phyloP scores from a whole-genome alignment of 495 filamentous ascomycete species.

The Penicillium ochrochloron region DNA sequence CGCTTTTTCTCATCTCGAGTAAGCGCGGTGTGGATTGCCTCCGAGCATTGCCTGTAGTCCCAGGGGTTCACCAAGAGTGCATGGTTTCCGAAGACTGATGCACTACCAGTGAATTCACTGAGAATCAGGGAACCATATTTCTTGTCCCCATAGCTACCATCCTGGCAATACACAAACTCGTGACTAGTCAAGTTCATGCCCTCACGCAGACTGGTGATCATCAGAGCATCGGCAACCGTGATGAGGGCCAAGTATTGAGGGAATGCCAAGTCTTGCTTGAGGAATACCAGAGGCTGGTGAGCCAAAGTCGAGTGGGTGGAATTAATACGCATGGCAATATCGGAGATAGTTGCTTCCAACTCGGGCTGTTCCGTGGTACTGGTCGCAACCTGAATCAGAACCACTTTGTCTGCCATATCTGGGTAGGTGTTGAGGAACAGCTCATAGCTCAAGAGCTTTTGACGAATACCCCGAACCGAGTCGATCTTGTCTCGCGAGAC shows the following conservation, averaged over 20 bases:
- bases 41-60: slow-evolving; percentile 84
- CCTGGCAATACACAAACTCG: slow-evolving; percentile 91
- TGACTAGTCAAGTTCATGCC: slow-evolving; percentile 95
- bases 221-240: slow-evolving; percentile 84
- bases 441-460: slow-evolving; percentile 91
- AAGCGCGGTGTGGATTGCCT: slow-evolving; percentile 79
- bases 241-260: slow-evolving; percentile 87
- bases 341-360: slow-evolving; percentile 82
- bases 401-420: slow-evolving; percentile 82
- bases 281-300: slow-evolving; percentile 89
- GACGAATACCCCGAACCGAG: slow-evolving; percentile 83
- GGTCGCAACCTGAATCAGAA: slow-evolving; percentile 90
- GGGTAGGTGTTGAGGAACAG: slow-evolving; percentile 92
- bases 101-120: slow-evolving; percentile 91
- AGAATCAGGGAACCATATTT: slow-evolving; percentile 87
- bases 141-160: slow-evolving; percentile 73
- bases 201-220: slow-evolving; percentile 91
- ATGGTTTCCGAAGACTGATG: slow-evolving; percentile 77
- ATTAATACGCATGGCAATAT: slow-evolving; percentile 92
- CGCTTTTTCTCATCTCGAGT: slow-evolving; percentile 77
- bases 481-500: slow-evolving; percentile 94
- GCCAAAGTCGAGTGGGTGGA: slow-evolving; percentile 83
- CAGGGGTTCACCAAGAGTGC: slow-evolving; percentile 86
- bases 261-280: slow-evolving; percentile 92
- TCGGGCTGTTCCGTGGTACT: slow-evolving; percentile 86